Evolutionary conservation across 139 green algal genomes (phyloP), one percentile per base, ranked within the genome.

Genomic region (Chlorella sp.): DNA sequence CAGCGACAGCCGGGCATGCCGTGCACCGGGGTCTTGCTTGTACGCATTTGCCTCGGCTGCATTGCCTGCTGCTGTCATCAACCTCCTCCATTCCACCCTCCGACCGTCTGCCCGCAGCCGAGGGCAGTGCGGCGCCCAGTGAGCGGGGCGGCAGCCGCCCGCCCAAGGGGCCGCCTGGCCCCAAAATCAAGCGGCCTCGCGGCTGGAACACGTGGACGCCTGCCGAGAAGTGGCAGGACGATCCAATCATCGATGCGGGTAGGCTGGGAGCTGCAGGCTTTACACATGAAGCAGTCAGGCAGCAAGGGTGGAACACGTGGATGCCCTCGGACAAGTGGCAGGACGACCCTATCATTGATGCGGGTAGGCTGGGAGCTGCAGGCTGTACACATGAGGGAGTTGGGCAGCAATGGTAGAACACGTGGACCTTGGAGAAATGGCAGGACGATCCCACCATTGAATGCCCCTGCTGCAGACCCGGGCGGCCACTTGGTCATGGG

Each of bases 121-220:
- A 34, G 69, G 36, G 56, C 36, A 80, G 48, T 64, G 38, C 38
- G 36, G 28, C 38, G 51, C 51, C 51, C 51, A 60, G 51, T 16
- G 28, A 54, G 76, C 38, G 36, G 20, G 34, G 44, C 48, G 43
- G 54, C 51, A 51, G 58, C 46, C 65, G 34, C n/a, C 16, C 8
- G 43, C 46, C 60, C 32, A 80, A 41, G 40, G 19, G n/a, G 60
- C n/a, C 82, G 36, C 28, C 82, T 30, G 30, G 7, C 3, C 48
- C 56, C 46, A 83, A 83, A 60, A 22, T 83, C 58, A 56, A 58
- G 60, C 77, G 77, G 36, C 77, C 77, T 28, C 60, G 77, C 28
- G 77, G 77, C 40, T 83, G 77, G 77, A 73, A 83, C 60, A 83
- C 40, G 3, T 83, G 77, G 77, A 44, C 77, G 20, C 60, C 77